phyloP scores from a whole-genome alignment of 225 moss, liverwort and hornwort genomes.

The Physcomitrellopsis africana region DNA sequence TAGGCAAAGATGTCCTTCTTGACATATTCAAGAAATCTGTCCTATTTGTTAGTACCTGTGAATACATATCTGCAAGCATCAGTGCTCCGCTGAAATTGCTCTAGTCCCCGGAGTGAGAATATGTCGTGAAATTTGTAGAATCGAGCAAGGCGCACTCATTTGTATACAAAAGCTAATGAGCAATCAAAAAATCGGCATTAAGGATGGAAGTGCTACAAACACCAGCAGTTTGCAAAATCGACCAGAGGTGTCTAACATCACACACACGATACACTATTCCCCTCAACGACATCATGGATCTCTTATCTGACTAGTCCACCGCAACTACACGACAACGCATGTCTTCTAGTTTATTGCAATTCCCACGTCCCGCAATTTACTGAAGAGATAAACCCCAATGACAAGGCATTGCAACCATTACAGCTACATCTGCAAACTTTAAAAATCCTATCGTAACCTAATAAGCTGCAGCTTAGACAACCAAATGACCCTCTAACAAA shows the following conservation, averaged over 20 bases:
- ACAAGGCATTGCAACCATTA: constrained; percentile 3
- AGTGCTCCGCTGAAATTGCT: constrained; percentile 18
- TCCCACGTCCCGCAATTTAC: neutral
- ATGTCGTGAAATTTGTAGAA: neutral
- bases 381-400: neutral
- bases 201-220: neutral
- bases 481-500: neutral
- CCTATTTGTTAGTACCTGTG: constrained; percentile 41
- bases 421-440: neutral
- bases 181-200: neutral
- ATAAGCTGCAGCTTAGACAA: neutral
- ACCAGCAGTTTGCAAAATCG: neutral
- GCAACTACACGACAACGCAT: neutral
- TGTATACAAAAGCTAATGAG: constrained; percentile 1
- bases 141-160: neutral
- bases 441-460: constrained; percentile 9
- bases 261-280: constrained; percentile 17
- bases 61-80: constrained; percentile 30
- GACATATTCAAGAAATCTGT: constrained; percentile 25
- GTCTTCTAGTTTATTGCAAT: neutral
- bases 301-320: neutral
- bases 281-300: neutral
- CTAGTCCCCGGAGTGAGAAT: neutral
- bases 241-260: constrained; percentile 13
- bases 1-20: constrained; percentile 24